Conservation (phyloP, 768 basidiomycete genomes). For the Inosperma sp. region DNA sequence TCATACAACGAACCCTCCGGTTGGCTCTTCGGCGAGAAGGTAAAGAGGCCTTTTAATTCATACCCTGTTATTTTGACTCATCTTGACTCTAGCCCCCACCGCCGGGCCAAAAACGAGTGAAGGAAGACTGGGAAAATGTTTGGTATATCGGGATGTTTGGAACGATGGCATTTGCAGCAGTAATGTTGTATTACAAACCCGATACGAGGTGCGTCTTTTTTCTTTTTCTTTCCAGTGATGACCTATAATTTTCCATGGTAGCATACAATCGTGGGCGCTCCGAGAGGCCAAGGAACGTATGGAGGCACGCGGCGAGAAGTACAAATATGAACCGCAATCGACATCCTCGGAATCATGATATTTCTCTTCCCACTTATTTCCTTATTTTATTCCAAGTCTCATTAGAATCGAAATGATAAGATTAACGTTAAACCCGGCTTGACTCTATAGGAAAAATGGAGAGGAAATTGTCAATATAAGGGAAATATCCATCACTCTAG, state of each 20-base stretch:
- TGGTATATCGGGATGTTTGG: slow-evolving; percentile 95
- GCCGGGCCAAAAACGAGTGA: slow-evolving; percentile 78
- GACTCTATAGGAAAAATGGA: not conserved
- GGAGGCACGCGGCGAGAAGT: slow-evolving; percentile 90
- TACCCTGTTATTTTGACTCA: not conserved
- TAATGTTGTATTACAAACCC: slow-evolving; percentile 87
- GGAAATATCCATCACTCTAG: slow-evolving; percentile 13
- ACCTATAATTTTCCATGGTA: slow-evolving; percentile 27
- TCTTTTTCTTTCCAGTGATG: not conserved
- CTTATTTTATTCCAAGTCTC: not conserved
- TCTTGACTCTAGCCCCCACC: slow-evolving; percentile 55
- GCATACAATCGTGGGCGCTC: slow-evolving; percentile 90
- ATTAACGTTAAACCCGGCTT: not conserved
- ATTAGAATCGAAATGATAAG: not conserved
- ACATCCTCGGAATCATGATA: slow-evolving; percentile 24
- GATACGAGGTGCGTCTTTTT: slow-evolving; percentile 73
- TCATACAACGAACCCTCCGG: slow-evolving; percentile 89
- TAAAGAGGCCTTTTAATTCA: slow-evolving; percentile 28
- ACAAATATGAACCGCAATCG: slow-evolving; percentile 64
- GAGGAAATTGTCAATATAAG: not conserved
- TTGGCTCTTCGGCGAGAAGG: slow-evolving; percentile 87
- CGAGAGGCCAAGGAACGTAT: slow-evolving; percentile 85
- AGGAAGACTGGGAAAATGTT: slow-evolving; percentile 86
- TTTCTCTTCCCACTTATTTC: slow-evolving; percentile 10
- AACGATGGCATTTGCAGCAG: slow-evolving; percentile 66